Evolutionary conservation across 176 grass and related monocot genomes (phyloP).

Genomic region (Eleusine indica): DNA sequence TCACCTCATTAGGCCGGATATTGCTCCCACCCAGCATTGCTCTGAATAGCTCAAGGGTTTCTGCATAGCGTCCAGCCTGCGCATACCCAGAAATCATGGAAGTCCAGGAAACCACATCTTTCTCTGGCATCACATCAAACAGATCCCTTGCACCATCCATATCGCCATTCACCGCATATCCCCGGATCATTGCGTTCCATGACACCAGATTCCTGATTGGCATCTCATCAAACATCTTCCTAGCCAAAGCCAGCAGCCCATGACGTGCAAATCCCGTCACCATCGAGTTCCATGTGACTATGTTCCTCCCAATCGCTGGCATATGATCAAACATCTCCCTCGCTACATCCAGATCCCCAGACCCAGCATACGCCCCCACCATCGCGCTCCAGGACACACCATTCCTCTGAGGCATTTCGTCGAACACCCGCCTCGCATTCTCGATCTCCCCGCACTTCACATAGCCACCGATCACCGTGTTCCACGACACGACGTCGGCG

Average conservation of each 20-base stretch:
- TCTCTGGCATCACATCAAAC: constrained; percentile 61
- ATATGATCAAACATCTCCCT: constrained; percentile 65
- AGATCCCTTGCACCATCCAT: constrained; percentile 51
- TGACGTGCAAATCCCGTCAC: constrained; percentile 51
- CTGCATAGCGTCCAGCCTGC: constrained; percentile 39
- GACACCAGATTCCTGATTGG: constrained; percentile 58
- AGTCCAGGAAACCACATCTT: constrained; percentile 67
- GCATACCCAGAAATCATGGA: constrained; percentile 78
- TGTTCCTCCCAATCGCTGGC: constrained; percentile 48
- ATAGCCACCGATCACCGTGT: constrained; percentile 60
- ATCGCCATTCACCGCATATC: constrained; percentile 51
- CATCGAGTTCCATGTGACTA: constrained; percentile 79
- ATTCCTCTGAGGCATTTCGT: constrained; percentile 60
- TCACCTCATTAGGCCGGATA: constrained; percentile 68
- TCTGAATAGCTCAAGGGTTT: constrained; percentile 65
- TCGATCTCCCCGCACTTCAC: constrained; percentile 51
- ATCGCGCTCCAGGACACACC: constrained; percentile 74
- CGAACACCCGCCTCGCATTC: constrained; percentile 48
- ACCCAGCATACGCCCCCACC: constrained; percentile 51
- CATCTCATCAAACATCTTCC: constrained; percentile 82
- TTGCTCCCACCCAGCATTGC: constrained; percentile 47
- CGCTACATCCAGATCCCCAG: constrained; percentile 59
- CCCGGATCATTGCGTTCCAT: constrained; percentile 67
- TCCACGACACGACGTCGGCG: constrained; percentile 72
- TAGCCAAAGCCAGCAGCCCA: constrained; percentile 59